Evolutionary conservation across 73 alveolate genomes (phyloP), one percentile per base, ranked within the genome.

Genomic region (Tetrahymena malaccensis): DNA sequence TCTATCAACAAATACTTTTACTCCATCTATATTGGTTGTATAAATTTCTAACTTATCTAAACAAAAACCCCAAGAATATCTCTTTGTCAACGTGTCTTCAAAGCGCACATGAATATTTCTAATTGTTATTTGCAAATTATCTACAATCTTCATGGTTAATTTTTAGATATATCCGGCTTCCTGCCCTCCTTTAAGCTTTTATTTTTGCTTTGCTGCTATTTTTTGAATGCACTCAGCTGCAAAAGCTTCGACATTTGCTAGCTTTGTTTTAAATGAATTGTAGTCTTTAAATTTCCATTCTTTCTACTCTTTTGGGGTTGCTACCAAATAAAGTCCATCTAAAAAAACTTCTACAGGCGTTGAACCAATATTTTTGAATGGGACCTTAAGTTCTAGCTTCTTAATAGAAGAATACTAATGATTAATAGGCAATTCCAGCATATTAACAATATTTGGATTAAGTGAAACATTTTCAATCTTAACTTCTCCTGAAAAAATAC

Each of bases 331-430:
- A 25, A 99, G 97, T 19, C 98, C 98, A 50, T 98, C 99, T 35
- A 99, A 94, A 13, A 93, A 93, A 15, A 98, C 97, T 93, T 97
- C 99, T 17, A 99, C 99, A 10, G 99, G 99, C n/a, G 98, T 96
- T 93, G 99, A 98, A 70, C 99, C 97, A 35, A 98, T 94, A 43
- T 98, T 96, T 93, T 98, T 96, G 99, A 99, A 98, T 40, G 99
- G 99, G 35, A 99, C 99, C 44, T 96, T 95, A 10, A 95, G 85
- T 8, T 97, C 94, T 93, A 99, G 98, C 97, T 96, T 98, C 27
- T 96, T 96, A 22, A 99, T 98, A 96, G 96, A 97, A 16, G 99
- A 99, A 95, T 96, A 98, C 85, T 96, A 94, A 38, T 98, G 94
- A 85, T 95, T 95, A 35, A 98, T 94, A 34, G 99, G 99, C 11